Base-by-base conservation (phyloP, 2,329 filamentous ascomycete genomes). In the Diaporthe capsici region DNA sequence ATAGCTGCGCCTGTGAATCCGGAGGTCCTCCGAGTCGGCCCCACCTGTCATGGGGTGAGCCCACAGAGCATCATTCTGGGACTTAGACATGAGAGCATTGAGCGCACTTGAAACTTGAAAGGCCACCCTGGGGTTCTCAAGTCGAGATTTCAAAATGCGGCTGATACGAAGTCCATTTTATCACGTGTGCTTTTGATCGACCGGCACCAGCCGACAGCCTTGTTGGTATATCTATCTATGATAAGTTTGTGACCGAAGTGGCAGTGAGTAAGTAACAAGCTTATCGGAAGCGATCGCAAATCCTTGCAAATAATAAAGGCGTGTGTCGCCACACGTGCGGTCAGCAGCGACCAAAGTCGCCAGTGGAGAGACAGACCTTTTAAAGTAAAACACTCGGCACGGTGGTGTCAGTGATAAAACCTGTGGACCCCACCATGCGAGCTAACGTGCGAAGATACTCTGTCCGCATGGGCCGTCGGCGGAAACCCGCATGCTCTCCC, bases 221-320 rank as follows among this genome's bases (percentile, higher is more conserved):
- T 31, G 1, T 31, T 55, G 4, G 13, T 55, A 55, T 25, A 28
- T 28, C 25, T 17, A 53, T 25, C 22, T 25, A 25, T 3, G 22
- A 13, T 13, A 13, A 37, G 37, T 10, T 15, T 13, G n/a, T 25
- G 9, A 15, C 8, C 22, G n/a, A 42, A 42, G 12, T 22, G n/a
- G 7, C 4, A 3, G 17, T 20, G 31, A 1, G 34, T 65, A 3
- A 31, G 7, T 15, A 4, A 31, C 60, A 47, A 44, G 60, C 8
- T 20, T 44, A 42, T 20, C 60, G 15, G 39, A 47, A 47, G 12
- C 42, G 61, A 65, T 65, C 61, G 61, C 42, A 49, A 47, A 65
- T 47, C 34, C 9, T 49, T 49, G 25, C 61, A 47, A 22, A 15
- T 20, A 15, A 25, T 17, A 8, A 28, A 22, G 42, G 42, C 42